Conservation (phyloP, 441 rosid species). For the Mallotus repandus region DNA sequence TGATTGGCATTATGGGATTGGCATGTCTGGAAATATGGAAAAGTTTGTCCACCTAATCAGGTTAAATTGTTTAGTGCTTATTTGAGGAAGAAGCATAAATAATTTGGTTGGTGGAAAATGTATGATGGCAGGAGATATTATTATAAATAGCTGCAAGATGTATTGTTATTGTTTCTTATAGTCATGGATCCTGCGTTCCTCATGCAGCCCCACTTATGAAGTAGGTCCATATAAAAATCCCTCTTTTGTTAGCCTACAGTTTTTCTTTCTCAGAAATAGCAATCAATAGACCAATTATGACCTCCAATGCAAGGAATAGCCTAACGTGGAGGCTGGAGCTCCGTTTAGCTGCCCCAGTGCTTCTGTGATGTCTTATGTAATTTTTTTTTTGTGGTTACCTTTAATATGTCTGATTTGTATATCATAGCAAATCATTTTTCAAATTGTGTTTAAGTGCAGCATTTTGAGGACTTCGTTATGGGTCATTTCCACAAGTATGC, state of each 20-base stretch:
- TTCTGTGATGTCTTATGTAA: not conserved
- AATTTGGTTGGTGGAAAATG: not conserved
- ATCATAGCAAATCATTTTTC: not conserved
- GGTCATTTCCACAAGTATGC: slow-evolving; percentile 74
- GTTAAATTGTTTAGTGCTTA: not conserved
- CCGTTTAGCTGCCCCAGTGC: not conserved
- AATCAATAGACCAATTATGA: not conserved
- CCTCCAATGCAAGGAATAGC: not conserved
- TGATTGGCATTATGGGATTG: not conserved
- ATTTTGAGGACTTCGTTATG: slow-evolving; percentile 66
- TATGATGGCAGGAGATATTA: not conserved
- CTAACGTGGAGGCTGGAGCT: not conserved
- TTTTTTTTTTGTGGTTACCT: not conserved
- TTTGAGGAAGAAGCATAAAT: not conserved
- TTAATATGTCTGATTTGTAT: not conserved
- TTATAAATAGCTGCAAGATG: not conserved
- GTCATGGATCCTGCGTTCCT: not conserved
- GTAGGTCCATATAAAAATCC: not conserved
- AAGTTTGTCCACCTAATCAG: not conserved
- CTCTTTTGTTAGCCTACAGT: not conserved
- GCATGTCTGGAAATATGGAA: not conserved
- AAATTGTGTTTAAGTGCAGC: slow-evolving; percentile 40
- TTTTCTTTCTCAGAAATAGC: not conserved
- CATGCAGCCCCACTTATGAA: not conserved
- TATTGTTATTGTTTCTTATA: not conserved